These are phyloP conservation scores for Inonotus obliquus DNA, from an alignment of 1,284 basidiomycete species.

Conservation along the genomic window DNA sequence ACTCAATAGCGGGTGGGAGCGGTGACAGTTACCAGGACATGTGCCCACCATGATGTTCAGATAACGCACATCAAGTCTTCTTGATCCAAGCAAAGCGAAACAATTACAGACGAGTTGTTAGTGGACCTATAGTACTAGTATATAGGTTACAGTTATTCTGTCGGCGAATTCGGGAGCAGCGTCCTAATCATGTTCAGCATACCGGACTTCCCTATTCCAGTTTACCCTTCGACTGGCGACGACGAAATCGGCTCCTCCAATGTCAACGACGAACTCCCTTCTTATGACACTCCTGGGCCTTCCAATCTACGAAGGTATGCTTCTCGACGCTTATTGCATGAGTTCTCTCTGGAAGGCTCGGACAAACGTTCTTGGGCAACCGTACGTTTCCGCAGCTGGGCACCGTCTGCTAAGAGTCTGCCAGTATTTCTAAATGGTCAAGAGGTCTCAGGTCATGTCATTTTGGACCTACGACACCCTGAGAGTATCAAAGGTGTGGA, in stretches of 20 bases:
- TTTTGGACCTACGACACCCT: constrained; percentile 9
- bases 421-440: constrained; percentile 14
- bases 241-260: not conserved
- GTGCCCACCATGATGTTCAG: not conserved
- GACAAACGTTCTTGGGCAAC: constrained; percentile 2
- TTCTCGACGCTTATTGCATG: constrained; percentile 1
- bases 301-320: not conserved
- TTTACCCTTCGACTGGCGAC: not conserved
- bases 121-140: not conserved
- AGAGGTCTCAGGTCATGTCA: constrained; percentile 9
- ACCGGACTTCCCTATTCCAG: not conserved
- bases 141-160: not conserved
- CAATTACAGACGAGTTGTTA: not conserved
- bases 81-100: not conserved
- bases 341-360: constrained; percentile 4
- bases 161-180: not conserved
- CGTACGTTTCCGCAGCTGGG: constrained; percentile 8
- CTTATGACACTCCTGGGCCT: constrained; percentile 2
- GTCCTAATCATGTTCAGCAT: not conserved
- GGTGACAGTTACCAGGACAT: not conserved
- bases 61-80: not conserved
- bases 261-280: not conserved
- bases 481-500: constrained; percentile 15
- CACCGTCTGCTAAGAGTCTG: constrained; percentile 9
- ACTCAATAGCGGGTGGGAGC: too few species aligned